These are phyloP conservation scores for Wallacemonas collosoma DNA, from an alignment of 208 protist species.

Conservation along the genomic window DNA sequence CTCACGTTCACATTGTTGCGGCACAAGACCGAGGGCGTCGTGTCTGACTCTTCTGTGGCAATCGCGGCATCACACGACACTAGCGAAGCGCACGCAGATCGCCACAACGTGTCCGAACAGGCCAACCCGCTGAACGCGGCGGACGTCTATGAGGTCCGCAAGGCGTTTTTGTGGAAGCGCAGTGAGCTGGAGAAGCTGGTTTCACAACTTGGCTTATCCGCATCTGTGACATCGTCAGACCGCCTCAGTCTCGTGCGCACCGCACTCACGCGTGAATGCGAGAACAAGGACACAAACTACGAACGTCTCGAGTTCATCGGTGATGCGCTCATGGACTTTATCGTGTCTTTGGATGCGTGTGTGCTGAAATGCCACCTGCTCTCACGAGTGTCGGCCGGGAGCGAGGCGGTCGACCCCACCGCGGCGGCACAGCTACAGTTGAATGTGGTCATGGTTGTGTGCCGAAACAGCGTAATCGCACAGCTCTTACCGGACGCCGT, in stretches of 20 bases:
- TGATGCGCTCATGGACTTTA: slow-evolving; percentile 70
- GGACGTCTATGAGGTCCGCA: slow-evolving; percentile 2
- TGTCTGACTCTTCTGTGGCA: no score
- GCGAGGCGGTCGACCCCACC: no score
- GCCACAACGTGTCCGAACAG: no score
- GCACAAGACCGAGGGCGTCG: not conserved
- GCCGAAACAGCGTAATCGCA: slow-evolving; percentile 52
- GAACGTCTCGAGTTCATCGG: slow-evolving; percentile 71
- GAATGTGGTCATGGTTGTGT: slow-evolving; percentile 26
- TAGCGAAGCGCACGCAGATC: no score
- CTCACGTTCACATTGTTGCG: not conserved
- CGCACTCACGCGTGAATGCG: slow-evolving; percentile 60
- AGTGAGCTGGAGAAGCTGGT: slow-evolving; percentile 7
- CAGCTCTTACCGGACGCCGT: slow-evolving; percentile 46
- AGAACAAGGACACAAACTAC: slow-evolving; percentile 52
- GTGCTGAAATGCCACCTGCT: slow-evolving; percentile 21
- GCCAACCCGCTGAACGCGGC: not conserved
- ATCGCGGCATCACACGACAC: no score
- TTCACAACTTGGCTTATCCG: not conserved
- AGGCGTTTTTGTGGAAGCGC: slow-evolving; percentile 9
- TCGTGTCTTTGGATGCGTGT: slow-evolving; percentile 47
- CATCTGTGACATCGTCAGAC: not conserved
- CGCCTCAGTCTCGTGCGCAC: slow-evolving; percentile 12
- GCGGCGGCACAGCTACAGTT: not conserved
- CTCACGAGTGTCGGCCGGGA: no score